Evolutionary conservation across 371 early-diverging fungal species (phyloP), one percentile per base, ranked within the genome.

Genomic region (Mucor saturninus): DNA sequence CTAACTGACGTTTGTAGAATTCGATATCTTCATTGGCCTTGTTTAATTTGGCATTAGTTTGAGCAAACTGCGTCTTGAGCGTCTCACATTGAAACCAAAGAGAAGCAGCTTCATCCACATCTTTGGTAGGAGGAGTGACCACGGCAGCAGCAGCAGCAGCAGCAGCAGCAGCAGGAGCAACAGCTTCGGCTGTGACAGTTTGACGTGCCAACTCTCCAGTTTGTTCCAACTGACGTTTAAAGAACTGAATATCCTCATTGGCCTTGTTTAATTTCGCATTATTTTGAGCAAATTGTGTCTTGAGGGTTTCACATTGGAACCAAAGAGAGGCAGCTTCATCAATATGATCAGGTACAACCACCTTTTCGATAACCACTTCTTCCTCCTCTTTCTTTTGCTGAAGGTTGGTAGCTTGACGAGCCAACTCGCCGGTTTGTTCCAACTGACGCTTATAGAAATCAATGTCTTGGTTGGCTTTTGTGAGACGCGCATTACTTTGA

Each of bases 61-160:
- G 69, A 14, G 69, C 69, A 58, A 61, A 54, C 38, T 69, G 61
- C 8, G 69, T 69, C 38, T 69, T 69, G 15, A 69, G 50, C 2
- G 69, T 55, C 28, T 69, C 69, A 11, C 49, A 54, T 30, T 69
- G 65, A 49, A 69, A 69, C 69, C 70, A 69, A 39, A 69, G 70
- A 31, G 58, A 42, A 15, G 70, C 65, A 21, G 69, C 69, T 40
- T 61, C 60, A 43, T 51, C 61, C 4, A 8, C 28, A 46, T 46
- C 35, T 6, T 35, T 8, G 1, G 35, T 8, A 35, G 35, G 35
- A 6, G 35, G 6, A 35, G 35, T 21, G 21, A 21, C 21, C 35
- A 8, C 35, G 35, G 4, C 35, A 35, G 21, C 35, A 35, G 8
- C 35, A 35, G n/a, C n/a, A n/a, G n/a, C n/a, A n/a, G n/a, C n/a